A percentile compares a stretch with the other conserved stretches of the same genome.
Evolutionary conservation across 352 stramenopile genomes (phyloP).

Genomic region (Heterotrichella gracilis): DNA sequence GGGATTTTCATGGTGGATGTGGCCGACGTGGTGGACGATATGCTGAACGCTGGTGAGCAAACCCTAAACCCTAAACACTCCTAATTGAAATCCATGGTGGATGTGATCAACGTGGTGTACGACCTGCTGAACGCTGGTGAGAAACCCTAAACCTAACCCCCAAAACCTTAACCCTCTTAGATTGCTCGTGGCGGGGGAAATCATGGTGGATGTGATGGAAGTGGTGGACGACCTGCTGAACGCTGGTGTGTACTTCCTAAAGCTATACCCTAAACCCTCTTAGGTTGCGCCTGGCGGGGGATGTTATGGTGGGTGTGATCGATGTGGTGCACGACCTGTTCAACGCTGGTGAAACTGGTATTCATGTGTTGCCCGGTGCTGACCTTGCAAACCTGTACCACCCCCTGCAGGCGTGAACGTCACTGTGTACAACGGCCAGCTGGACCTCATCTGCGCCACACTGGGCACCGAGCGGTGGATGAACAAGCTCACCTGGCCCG

Average conservation of each 20-base stretch:
- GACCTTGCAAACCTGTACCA: too few relatives aligned
- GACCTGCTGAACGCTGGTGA: slow-evolving; percentile 11
- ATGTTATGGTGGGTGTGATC: slow-evolving; percentile 15
- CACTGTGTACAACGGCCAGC: slow-evolving; percentile 15
- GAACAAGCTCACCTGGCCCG: slow-evolving; percentile 13
- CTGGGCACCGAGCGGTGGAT: slow-evolving; percentile 14
- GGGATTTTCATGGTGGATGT: slow-evolving; percentile 3
- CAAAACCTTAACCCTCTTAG: too few relatives aligned
- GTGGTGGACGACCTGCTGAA: slow-evolving; percentile 11
- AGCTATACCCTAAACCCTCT: background rate
- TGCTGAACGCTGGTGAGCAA: background rate
- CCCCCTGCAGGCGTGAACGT: background rate
- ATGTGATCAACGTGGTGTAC: background rate
- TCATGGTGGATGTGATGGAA: background rate
- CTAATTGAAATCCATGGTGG: slow-evolving; percentile 14
- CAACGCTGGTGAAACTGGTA: too few relatives aligned
- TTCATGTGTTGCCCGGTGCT: too few relatives aligned
- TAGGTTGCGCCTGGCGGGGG: too few relatives aligned
- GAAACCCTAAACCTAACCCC: too few relatives aligned
- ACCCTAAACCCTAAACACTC: background rate
- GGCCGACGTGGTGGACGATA: background rate
- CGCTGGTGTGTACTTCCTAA: background rate
- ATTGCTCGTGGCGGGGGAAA: slow-evolving; percentile 13
- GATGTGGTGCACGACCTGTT: slow-evolving; percentile 10
- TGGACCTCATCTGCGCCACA: slow-evolving; percentile 17